These are phyloP conservation scores for Rhodofomes roseus DNA, from an alignment of 1,284 basidiomycete species.

Conservation along the genomic window DNA sequence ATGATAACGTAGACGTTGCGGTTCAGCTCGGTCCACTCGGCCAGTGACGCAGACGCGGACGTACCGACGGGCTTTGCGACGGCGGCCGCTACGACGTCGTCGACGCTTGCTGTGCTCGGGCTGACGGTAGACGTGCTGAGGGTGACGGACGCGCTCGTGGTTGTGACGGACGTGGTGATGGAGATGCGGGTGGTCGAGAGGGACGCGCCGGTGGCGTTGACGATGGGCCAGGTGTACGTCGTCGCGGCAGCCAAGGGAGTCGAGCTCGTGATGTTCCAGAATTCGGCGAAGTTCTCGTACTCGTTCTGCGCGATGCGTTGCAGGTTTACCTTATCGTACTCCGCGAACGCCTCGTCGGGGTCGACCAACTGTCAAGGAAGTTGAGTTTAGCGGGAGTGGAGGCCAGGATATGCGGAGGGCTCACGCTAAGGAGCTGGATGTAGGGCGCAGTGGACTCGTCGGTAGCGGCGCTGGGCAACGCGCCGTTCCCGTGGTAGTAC, in stretches of 20 bases:
- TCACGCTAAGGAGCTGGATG: constrained; percentile 8
- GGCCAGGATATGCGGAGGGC: not conserved
- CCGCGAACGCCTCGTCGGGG: constrained; percentile 3
- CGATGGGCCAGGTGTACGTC: not conserved
- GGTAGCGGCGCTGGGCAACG: not conserved
- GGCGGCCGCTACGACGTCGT: not conserved
- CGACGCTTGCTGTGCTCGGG: not conserved
- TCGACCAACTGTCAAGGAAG: not conserved
- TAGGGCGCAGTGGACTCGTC: not conserved
- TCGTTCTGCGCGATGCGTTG: constrained; percentile 2
- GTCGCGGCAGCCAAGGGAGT: not conserved
- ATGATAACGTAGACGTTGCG: constrained; percentile 19
- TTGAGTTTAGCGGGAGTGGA: too few relatives aligned
- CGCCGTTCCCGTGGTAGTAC: constrained; percentile 1
- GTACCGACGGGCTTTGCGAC: not conserved
- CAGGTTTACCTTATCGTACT: constrained; percentile 1
- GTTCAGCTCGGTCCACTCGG: constrained; percentile 10
- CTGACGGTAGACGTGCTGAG: not conserved
- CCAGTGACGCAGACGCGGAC: not conserved
- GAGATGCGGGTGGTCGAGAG: too few relatives aligned
- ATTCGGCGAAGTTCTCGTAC: not conserved
- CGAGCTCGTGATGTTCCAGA: not conserved
- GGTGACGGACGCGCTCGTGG: too few relatives aligned
- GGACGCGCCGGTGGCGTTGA: not conserved
- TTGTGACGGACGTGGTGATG: too few relatives aligned